Percentiles rank a stretch among this genome's conserved stretches.
Conservation (phyloP, 2,329 filamentous ascomycete genomes). For the Nemania abortiva region DNA sequence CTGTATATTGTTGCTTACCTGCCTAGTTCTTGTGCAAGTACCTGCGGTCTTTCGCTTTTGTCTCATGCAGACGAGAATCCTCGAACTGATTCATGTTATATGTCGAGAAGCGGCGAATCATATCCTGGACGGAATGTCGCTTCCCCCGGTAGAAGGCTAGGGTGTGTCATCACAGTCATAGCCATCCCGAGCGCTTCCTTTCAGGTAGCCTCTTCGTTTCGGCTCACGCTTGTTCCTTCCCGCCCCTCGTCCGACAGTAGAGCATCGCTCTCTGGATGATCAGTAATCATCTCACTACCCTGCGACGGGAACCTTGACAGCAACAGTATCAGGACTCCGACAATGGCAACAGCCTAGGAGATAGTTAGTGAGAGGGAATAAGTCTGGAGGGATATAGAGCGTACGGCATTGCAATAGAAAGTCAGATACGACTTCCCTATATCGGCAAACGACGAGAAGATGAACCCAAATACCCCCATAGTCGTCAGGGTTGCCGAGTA, state of each 20-base stretch:
- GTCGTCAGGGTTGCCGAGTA: constrained; percentile 42
- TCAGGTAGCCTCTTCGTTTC: neutral
- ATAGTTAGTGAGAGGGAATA: neutral
- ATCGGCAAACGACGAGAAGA: constrained; percentile 44
- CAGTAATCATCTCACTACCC: constrained; percentile 39
- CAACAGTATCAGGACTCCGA: constrained; percentile 41
- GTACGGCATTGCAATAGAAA: constrained; percentile 47
- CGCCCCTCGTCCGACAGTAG: constrained; percentile 5
- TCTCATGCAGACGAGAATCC: neutral
- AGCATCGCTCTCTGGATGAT: constrained; percentile 20
- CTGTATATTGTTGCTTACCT: neutral
- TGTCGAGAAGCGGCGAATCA: neutral
- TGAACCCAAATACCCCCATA: constrained; percentile 44
- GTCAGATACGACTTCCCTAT: constrained; percentile 44
- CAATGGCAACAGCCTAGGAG: constrained; percentile 42
- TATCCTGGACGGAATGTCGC: neutral
- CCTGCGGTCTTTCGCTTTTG: neutral
- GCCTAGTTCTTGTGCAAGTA: neutral
- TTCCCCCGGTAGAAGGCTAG: neutral
- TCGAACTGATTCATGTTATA: neutral
- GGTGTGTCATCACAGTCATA: neutral
- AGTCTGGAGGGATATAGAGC: neutral
- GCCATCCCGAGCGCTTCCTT: neutral
- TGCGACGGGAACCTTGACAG: constrained; percentile 43
- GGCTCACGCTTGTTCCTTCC: neutral